Percentiles rank a stretch among this genome's conserved stretches.
Evolutionary conservation across 1,284 basidiomycete genomes (phyloP).

Genomic region (Trichosporon faecale): DNA sequence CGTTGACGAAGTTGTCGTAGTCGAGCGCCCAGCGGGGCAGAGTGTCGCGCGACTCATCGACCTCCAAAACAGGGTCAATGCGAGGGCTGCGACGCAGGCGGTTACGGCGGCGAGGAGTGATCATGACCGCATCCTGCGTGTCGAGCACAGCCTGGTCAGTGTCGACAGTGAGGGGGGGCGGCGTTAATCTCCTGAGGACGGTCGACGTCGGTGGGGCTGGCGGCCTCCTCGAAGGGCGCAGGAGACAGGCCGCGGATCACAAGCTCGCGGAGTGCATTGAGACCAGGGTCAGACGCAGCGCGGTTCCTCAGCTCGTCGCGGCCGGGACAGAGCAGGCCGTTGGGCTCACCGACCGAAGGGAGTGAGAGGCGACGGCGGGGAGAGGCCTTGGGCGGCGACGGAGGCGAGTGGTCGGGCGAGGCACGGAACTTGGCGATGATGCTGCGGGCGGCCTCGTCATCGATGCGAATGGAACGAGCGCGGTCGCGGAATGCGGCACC

Average conservation of each 20-base stretch:
- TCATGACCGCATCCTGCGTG: not conserved
- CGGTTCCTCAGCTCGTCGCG: not conserved
- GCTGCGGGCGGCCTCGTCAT: not conserved
- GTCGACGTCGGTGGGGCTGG: not conserved
- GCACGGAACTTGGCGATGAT: too few species aligned
- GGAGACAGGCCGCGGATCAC: not conserved
- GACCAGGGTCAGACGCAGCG: not conserved
- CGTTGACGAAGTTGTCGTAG: constrained; percentile 1
- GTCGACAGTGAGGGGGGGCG: not conserved
- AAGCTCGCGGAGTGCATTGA: not conserved
- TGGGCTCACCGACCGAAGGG: not conserved
- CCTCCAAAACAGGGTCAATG: not conserved
- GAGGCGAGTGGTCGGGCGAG: not conserved
- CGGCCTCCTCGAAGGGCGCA: not conserved
- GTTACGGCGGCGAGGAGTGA: not conserved
- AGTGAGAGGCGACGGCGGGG: not conserved
- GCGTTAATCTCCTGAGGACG: not conserved
- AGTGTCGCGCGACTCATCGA: not conserved
- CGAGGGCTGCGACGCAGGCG: not conserved
- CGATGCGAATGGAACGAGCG: not conserved
- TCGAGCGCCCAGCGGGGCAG: not conserved
- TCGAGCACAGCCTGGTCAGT: not conserved
- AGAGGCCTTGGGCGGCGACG: not conserved
- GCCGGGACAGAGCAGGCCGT: not conserved
- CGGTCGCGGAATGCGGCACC: not conserved